Conservation (phyloP, 352 stramenopile genomes). For the Phytopythium ostracodes region DNA sequence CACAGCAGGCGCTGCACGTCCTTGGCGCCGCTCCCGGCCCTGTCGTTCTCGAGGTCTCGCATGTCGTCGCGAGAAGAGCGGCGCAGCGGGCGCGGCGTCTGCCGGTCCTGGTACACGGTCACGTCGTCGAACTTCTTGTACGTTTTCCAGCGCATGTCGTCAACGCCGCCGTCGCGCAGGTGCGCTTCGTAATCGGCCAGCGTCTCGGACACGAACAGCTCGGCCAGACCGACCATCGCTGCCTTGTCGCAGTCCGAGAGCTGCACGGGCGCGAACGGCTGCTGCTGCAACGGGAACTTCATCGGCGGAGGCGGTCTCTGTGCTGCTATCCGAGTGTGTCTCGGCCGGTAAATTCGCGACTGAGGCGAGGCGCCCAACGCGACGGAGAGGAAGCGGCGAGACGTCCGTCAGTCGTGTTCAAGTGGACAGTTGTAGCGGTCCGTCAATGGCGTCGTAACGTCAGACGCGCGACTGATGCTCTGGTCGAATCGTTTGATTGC, state of each 20-base stretch:
- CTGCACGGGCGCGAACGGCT: constrained; percentile 30
- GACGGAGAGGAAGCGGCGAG: background rate
- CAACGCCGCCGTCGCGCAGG: constrained; percentile 13
- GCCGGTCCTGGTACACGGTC: constrained; percentile 30
- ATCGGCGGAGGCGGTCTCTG: constrained; percentile 1
- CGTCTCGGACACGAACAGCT: constrained; percentile 20
- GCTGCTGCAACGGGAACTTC: constrained; percentile 24
- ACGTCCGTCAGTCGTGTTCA: no score
- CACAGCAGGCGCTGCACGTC: constrained; percentile 33
- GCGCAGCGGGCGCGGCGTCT: constrained; percentile 14
- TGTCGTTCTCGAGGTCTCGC: constrained; percentile 5
- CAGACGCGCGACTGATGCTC: background rate
- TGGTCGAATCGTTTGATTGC: background rate
- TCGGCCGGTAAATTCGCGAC: background rate
- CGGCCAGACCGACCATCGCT: constrained; percentile 18
- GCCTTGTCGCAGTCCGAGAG: constrained; percentile 23
- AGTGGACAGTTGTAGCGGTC: no score
- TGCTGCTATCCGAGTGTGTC: background rate
- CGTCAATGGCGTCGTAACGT: background rate
- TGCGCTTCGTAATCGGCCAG: constrained; percentile 28
- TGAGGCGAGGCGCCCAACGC: no score
- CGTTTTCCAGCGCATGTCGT: constrained; percentile 23
- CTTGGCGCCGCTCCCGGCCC: background rate
- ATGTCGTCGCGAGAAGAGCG: constrained; percentile 18
- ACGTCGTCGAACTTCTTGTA: constrained; percentile 35